phyloP scores from a whole-genome alignment of 164 flowering plant species.

The Umbellularia californica region DNA sequence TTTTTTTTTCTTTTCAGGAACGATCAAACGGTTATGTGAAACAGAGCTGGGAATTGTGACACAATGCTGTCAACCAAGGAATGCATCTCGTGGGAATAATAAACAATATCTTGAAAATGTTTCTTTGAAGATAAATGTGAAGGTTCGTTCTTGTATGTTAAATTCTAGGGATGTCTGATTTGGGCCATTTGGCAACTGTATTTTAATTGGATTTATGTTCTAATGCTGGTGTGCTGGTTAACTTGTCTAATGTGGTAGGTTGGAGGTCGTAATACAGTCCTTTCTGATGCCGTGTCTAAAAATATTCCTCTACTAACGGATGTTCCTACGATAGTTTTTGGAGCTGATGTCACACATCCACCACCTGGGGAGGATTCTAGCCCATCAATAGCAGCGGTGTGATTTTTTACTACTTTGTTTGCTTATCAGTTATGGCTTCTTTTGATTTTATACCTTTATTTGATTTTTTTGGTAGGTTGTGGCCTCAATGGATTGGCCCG shows the following conservation, averaged over 20 bases:
- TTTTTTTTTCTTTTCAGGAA: slow-evolving; percentile 13
- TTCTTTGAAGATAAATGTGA: slow-evolving; percentile 42
- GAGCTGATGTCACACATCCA: slow-evolving; percentile 69
- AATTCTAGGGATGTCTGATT: not conserved
- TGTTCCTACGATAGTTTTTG: slow-evolving; percentile 48
- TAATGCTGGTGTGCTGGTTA: not conserved
- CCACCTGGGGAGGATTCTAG: slow-evolving; percentile 50
- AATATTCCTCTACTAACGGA: slow-evolving; percentile 38
- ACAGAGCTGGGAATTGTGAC: slow-evolving; percentile 29
- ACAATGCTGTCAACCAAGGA: slow-evolving; percentile 26
- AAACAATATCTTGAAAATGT: slow-evolving; percentile 30
- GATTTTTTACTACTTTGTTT: not conserved
- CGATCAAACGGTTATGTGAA: slow-evolving; percentile 32
- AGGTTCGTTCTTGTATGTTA: slow-evolving; percentile 29
- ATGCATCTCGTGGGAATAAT: slow-evolving; percentile 4
- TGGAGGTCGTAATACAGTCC: slow-evolving; percentile 48
- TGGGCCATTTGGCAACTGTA: not conserved
- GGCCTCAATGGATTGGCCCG: slow-evolving; percentile 42
- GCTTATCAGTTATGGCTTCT: not conserved
- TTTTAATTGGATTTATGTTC: not conserved
- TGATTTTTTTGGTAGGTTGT: slow-evolving; percentile 22
- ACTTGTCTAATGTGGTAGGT: slow-evolving; percentile 20
- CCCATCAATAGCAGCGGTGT: slow-evolving; percentile 67
- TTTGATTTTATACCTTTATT: not conserved
- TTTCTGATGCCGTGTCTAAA: slow-evolving; percentile 35